phyloP scores from a whole-genome alignment of 768 basidiomycete species.

The Collybiopsis confluens region DNA sequence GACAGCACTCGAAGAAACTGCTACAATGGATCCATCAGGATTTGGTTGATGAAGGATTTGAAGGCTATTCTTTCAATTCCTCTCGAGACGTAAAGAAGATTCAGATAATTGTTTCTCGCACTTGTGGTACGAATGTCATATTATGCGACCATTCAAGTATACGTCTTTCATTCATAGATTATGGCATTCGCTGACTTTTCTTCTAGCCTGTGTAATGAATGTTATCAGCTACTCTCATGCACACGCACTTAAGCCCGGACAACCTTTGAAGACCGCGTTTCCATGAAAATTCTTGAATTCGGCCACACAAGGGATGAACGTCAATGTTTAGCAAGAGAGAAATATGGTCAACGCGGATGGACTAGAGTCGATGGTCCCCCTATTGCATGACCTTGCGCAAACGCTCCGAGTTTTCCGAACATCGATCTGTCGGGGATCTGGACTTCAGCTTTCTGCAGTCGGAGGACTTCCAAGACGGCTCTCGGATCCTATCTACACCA shows the following conservation, averaged over 20 bases:
- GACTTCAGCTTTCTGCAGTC: conserved; percentile 11
- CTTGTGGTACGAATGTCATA: conserved; percentile 31
- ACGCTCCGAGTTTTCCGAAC: conserved; percentile 15
- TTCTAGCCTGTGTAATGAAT: conserved; percentile 38
- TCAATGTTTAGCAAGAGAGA: conserved; percentile 16
- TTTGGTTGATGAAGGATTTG: background rate
- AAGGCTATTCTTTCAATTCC: conserved; percentile 26
- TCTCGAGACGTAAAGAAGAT: conserved; percentile 23
- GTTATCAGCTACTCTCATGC: conserved; percentile 36
- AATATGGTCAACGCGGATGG: conserved; percentile 37
- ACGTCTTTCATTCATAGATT: conserved; percentile 13
- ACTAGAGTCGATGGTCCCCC: conserved; percentile 12
- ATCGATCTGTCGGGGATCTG: conserved; percentile 27
- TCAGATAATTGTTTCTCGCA: conserved; percentile 34
- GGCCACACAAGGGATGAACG: background rate
- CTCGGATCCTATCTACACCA: background rate
- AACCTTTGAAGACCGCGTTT: conserved; percentile 27
- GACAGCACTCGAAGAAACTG: background rate
- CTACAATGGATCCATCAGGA: background rate
- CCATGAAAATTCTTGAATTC: conserved; percentile 14
- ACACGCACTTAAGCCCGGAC: conserved; percentile 38
- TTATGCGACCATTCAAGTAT: conserved; percentile 44
- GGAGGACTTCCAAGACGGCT: background rate
- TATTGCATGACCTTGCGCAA: background rate
- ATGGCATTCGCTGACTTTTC: background rate